These are phyloP conservation scores for Stellera chamaejasme DNA, from an alignment of 345 rosid genomes.

Conservation along the genomic window DNA sequence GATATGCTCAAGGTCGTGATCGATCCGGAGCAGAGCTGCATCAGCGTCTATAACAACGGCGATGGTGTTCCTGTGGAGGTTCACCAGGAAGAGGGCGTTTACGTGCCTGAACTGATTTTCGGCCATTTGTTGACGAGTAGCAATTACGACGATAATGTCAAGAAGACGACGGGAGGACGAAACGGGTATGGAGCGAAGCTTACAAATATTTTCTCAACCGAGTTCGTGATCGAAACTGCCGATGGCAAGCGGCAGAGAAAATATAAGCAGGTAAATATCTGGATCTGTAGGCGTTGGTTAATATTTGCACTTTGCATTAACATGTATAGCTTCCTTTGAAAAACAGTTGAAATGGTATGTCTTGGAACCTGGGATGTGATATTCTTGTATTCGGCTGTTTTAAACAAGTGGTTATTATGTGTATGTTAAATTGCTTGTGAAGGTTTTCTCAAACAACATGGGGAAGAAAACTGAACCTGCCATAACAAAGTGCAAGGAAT, in stretches of 20 bases:
- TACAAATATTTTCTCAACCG: conserved; percentile 78
- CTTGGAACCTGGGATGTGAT: no score
- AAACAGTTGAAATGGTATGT: not conserved
- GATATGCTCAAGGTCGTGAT: conserved; percentile 63
- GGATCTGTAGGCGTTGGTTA: not conserved
- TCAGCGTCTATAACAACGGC: conserved; percentile 86
- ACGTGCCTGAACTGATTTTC: conserved; percentile 91
- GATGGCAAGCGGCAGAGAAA: conserved; percentile 72
- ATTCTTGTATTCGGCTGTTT: not conserved
- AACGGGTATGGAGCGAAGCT: conserved; percentile 98
- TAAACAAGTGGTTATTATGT: not conserved
- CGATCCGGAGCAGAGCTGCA: conserved; percentile 58
- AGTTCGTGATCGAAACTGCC: conserved; percentile 86
- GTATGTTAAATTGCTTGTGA: not conserved
- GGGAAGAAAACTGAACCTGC: conserved; percentile 70
- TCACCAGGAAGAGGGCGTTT: conserved; percentile 83
- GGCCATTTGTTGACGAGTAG: conserved; percentile 92
- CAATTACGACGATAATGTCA: conserved; percentile 68
- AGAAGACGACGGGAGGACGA: conserved; percentile 97
- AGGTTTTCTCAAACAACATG: conserved; percentile 91
- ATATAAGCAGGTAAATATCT: conserved; percentile 66
- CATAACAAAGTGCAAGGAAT: conserved; percentile 58
- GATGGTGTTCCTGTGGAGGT: conserved; percentile 94
- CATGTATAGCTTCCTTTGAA: no score
- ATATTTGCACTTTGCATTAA: not conserved